A percentile compares a stretch with the other conserved stretches of the same genome.
Conservation (phyloP, 805 yeast genomes). For the Torulaspora quercuum region DNA sequence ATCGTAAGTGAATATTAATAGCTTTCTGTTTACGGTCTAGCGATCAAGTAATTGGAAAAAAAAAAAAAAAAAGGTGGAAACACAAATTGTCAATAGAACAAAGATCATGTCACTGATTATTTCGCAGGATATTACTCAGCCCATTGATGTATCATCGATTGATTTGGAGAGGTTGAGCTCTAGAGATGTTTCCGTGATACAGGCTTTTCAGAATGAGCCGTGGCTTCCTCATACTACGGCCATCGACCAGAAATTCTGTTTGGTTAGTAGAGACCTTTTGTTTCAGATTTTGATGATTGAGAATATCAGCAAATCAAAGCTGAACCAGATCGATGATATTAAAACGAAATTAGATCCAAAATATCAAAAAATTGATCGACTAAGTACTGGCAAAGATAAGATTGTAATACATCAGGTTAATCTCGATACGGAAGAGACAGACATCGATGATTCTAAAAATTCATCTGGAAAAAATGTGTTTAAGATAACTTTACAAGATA, state of each 20-base stretch:
- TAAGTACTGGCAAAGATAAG: constrained; percentile 32
- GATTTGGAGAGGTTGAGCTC: constrained; percentile 7
- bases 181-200: constrained; percentile 18
- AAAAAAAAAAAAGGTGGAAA: background rate
- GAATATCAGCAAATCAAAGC: constrained; percentile 50
- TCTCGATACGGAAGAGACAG: constrained; percentile 12
- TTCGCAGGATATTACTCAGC: constrained; percentile 28
- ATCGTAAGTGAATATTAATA: too few relatives aligned
- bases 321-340: constrained; percentile 55
- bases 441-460: constrained; percentile 4
- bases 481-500: constrained; percentile 58
- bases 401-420: constrained; percentile 48
- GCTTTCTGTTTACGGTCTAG: constrained; percentile 1
- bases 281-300: constrained; percentile 57
- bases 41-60: background rate
- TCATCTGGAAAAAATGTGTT: constrained; percentile 34
- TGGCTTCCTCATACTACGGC: constrained; percentile 16
- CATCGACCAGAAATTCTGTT: constrained; percentile 20
- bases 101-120: constrained; percentile 19
- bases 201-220: constrained; percentile 22
- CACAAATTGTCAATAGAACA: too few relatives aligned
- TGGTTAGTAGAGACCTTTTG: constrained; percentile 32
- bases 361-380: constrained; percentile 56
- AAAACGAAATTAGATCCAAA: constrained; percentile 52
- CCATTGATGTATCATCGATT: constrained; percentile 7